Evolutionary conservation across 129 eudicot genomes (phyloP), one percentile per base, ranked within the genome.

Genomic region (Apium graveolens): DNA sequence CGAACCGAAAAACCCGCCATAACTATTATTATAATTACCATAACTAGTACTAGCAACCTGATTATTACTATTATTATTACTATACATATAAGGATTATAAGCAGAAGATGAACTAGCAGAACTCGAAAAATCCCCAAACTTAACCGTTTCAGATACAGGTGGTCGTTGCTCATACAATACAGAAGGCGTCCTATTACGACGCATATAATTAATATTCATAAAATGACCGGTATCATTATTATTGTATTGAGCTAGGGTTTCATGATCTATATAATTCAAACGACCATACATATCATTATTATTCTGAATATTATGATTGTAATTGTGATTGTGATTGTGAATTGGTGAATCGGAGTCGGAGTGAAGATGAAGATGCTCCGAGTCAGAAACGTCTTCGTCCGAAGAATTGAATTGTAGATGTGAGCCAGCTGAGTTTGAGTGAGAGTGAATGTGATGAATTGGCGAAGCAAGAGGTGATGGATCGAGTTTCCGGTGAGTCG

Each of bases 111-210:
- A 62, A 62, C 62, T 21, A 53, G 27, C 9, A 20, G 62, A 20
- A 60, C 34, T 4, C 68, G 72, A 60, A 78, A 91, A 89, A 80
- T 87, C 94, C 44, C 89, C 93, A 46, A 80, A 83, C 31, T 77
- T 90, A 57, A 92, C 82, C 24, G 82, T 84, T 53, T 96, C 92
- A 0, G 91, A 83, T 44, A 68, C 82, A 84, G 84, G 70, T 2
- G 99, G 99, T 32, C 90, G 86, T 78, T 92, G 96, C 83, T 89
- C 85, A 62, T 96, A 90, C 44, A 87, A 85, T 4, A 96, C 90
- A 7, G 99, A 92, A n/a, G 83, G 95, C 37, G 95, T 85, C 38
- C 87, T 77, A 41, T 87, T 87, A 4, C 83, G 90, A 55, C 85
- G 84, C 99, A 96, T 96, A 42, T 81, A 96, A 83, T 89, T 90